A percentile compares a stretch with the other conserved stretches of the same genome.
Evolutionary conservation across 441 rosid genomes (phyloP).

Genomic region (Erodium texanum): DNA sequence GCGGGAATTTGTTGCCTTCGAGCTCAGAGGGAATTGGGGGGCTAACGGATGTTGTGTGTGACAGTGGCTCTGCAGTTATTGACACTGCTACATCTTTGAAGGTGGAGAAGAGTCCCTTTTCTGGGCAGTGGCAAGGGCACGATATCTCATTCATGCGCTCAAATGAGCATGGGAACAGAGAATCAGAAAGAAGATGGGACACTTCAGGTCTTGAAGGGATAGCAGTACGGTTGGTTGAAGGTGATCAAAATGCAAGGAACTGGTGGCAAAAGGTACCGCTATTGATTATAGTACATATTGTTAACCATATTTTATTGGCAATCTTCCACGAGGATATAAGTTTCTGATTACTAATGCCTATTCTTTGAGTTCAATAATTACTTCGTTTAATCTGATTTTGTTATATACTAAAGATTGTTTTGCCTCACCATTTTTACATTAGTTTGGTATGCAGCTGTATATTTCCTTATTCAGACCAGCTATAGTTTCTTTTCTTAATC

Average conservation of each 20-base stretch:
- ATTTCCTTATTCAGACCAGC: background rate
- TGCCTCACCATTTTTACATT: background rate
- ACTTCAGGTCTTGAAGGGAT: slow-evolving; percentile 65
- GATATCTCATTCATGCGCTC: slow-evolving; percentile 65
- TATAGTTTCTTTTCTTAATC: background rate
- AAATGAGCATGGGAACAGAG: slow-evolving; percentile 58
- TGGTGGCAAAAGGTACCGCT: slow-evolving; percentile 89
- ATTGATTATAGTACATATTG: background rate
- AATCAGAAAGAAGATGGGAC: slow-evolving; percentile 60
- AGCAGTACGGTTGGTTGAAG: slow-evolving; percentile 63
- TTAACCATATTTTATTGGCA: background rate
- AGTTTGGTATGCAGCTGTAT: background rate
- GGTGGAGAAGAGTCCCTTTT: slow-evolving; percentile 57
- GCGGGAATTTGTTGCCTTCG: slow-evolving; percentile 39
- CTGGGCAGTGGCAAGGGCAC: slow-evolving; percentile 88
- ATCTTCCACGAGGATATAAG: background rate
- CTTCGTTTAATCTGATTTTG: background rate
- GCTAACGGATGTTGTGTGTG: slow-evolving; percentile 17
- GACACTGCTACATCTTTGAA: slow-evolving; percentile 22
- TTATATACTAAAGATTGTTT: too few species aligned
- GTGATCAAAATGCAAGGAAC: slow-evolving; percentile 66
- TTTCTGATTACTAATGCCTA: background rate
- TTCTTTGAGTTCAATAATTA: background rate
- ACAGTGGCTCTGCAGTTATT: slow-evolving; percentile 21
- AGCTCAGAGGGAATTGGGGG: slow-evolving; percentile 25